Evolutionary conservation across 2,329 filamentous ascomycete species (phyloP).

Genomic region (Exserohilum rostratum): DNA sequence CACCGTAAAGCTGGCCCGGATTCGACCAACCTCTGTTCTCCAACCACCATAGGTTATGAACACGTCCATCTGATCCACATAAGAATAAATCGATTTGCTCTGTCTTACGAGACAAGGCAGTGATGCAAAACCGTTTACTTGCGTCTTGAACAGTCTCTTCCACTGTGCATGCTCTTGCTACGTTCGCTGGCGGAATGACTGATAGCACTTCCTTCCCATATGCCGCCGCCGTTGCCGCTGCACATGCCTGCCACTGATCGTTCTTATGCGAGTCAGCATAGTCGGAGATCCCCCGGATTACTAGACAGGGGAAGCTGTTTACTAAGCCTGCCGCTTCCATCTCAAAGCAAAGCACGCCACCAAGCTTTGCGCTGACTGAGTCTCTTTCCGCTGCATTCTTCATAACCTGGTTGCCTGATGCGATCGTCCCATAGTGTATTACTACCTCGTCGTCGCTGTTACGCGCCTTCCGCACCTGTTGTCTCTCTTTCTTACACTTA

Average conservation of each 20-base stretch:
- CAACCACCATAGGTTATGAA: too few species aligned
- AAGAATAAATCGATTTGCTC: too few species aligned
- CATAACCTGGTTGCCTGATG: conserved; percentile 6
- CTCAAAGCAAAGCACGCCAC: conserved; percentile 1
- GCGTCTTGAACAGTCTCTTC: too few species aligned
- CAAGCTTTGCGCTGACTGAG: neutral
- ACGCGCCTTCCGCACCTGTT: neutral
- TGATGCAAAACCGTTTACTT: too few species aligned
- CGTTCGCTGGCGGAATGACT: neutral
- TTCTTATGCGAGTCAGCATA: neutral
- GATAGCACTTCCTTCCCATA: neutral
- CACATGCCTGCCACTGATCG: neutral
- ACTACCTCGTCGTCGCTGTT: conserved; percentile 13
- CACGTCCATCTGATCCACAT: too few species aligned
- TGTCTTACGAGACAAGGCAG: too few species aligned
- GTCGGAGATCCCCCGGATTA: conserved; percentile 5
- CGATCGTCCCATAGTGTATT: conserved; percentile 50
- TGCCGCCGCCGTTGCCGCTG: neutral
- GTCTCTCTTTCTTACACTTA: conserved; percentile 5
- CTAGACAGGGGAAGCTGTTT: conserved; percentile 5
- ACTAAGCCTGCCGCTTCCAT: too few species aligned
- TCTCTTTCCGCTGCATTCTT: neutral
- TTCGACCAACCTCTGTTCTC: too few species aligned
- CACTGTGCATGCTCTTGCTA: too few species aligned
- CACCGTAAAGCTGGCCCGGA: too few species aligned